Percentiles rank a stretch among this genome's conserved stretches.
Evolutionary conservation across 75 land plant genomes (phyloP).

Genomic region (Cunninghamia lanceolata): DNA sequence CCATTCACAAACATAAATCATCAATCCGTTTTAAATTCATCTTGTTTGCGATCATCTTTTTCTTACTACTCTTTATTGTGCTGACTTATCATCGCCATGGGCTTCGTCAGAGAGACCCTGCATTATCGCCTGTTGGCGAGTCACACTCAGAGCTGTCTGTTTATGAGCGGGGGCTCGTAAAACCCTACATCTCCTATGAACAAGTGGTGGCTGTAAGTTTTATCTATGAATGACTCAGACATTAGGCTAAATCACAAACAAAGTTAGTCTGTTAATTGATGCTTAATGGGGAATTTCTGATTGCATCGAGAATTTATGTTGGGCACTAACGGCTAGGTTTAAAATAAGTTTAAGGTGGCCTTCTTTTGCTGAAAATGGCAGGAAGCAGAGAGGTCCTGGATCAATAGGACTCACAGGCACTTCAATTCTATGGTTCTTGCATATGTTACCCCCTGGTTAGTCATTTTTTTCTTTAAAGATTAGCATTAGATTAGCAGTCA

Average conservation of each 20-base stretch:
- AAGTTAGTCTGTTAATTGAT: neutral
- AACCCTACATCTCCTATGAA: slow-evolving; percentile 26
- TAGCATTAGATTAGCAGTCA: neutral
- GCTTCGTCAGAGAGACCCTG: neutral
- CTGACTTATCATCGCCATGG: neutral
- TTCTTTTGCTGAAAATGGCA: slow-evolving; percentile 22
- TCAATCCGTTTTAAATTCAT: neutral
- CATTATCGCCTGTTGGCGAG: neutral
- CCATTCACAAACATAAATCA: neutral
- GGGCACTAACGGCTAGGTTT: neutral
- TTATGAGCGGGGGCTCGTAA: slow-evolving; percentile 55
- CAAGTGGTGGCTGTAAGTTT: slow-evolving; percentile 59
- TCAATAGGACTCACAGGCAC: slow-evolving; percentile 46
- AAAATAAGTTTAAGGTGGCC: neutral
- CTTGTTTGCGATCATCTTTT: neutral
- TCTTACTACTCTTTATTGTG: neutral
- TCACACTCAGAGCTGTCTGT: slow-evolving; percentile 27
- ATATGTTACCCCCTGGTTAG: slow-evolving; percentile 92
- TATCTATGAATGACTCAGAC: neutral
- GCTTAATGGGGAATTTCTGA: neutral
- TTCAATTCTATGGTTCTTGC: slow-evolving; percentile 71
- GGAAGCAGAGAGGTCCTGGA: slow-evolving; percentile 52
- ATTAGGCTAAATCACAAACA: neutral
- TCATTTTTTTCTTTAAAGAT: neutral
- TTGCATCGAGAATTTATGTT: neutral